Evolutionary conservation across 257 asterid genomes (phyloP).

Genomic region (Jacaranda copaia): DNA sequence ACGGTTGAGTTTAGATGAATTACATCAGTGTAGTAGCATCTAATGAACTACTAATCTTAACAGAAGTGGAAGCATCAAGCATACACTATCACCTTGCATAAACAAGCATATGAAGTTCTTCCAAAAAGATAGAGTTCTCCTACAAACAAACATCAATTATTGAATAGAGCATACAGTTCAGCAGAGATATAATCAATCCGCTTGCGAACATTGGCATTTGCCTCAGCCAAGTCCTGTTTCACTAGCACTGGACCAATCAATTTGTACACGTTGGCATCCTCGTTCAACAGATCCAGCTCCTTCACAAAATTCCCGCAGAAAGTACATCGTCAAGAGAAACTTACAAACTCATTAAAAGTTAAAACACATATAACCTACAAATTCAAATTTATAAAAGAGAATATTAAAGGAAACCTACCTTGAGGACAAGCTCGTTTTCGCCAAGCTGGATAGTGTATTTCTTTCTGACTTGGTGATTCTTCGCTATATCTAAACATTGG

Average conservation of each 20-base stretch:
- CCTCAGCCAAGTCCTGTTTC: slow-evolving; percentile 97
- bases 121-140: not conserved
- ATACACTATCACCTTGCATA: slow-evolving; percentile 7
- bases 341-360: not conserved
- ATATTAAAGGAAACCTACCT: slow-evolving; percentile 48
- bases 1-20: not conserved
- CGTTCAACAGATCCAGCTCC: slow-evolving; percentile 91
- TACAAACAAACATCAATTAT: slow-evolving; percentile 19
- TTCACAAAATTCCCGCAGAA: slow-evolving; percentile 34
- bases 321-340: not conserved
- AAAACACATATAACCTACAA: slow-evolving; percentile 8
- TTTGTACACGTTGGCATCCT: slow-evolving; percentile 92
- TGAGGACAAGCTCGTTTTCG: slow-evolving; percentile 94
- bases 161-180: slow-evolving; percentile 67
- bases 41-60: slow-evolving; percentile 6
- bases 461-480: slow-evolving; percentile 92
- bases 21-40: not conserved
- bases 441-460: slow-evolving; percentile 95
- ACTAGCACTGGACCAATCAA: slow-evolving; percentile 95
- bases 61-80: slow-evolving; percentile 3
- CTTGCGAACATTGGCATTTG: slow-evolving; percentile 94
- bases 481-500: slow-evolving; percentile 61
- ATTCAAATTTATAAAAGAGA: slow-evolving; percentile 6
- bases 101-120: not conserved
- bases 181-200: slow-evolving; percentile 93